phyloP scores from a whole-genome alignment of 2,329 filamentous ascomycete species.

The Coleophoma crateriformis region DNA sequence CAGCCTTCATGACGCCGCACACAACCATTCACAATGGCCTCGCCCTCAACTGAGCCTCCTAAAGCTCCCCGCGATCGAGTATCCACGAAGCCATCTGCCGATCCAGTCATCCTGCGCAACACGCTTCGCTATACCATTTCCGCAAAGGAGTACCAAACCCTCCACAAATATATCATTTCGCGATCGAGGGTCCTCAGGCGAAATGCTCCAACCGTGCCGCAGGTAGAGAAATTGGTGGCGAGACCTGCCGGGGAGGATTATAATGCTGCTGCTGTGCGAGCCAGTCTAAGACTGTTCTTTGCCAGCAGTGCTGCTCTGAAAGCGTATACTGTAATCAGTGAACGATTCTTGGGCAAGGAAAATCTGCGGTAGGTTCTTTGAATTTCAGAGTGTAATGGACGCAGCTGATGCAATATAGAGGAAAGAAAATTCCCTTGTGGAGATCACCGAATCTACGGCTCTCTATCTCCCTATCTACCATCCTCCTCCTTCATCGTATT shows the following conservation, averaged over 20 bases:
- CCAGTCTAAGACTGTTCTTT: slow-evolving; percentile 66
- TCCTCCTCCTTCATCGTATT: slow-evolving; percentile 82
- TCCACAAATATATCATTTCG: slow-evolving; percentile 79
- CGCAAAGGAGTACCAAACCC: slow-evolving; percentile 75
- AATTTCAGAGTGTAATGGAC: background rate
- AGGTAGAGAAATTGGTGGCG: slow-evolving; percentile 39
- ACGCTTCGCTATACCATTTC: slow-evolving; percentile 82
- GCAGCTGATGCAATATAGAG: slow-evolving; percentile 11
- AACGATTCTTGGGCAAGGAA: slow-evolving; percentile 38
- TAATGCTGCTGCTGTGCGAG: slow-evolving; percentile 64
- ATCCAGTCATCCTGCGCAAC: slow-evolving; percentile 77
- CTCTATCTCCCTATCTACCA: slow-evolving; percentile 76
- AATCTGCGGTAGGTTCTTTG: slow-evolving; percentile 19
- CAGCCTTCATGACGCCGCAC: slow-evolving; percentile 24
- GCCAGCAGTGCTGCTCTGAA: slow-evolving; percentile 59
- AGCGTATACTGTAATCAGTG: slow-evolving; percentile 48
- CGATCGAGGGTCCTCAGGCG: slow-evolving; percentile 55
- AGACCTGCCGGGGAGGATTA: slow-evolving; percentile 42
- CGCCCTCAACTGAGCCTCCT: slow-evolving; percentile 8
- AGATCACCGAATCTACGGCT: slow-evolving; percentile 69
- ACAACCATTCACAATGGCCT: slow-evolving; percentile 10
- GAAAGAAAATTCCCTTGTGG: slow-evolving; percentile 48
- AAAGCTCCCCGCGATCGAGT: slow-evolving; percentile 13
- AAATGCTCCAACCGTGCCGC: slow-evolving; percentile 48
- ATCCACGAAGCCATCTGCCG: slow-evolving; percentile 33